phyloP scores from a whole-genome alignment of 805 yeast genomes.

The Suhomyces xylopsoci region DNA sequence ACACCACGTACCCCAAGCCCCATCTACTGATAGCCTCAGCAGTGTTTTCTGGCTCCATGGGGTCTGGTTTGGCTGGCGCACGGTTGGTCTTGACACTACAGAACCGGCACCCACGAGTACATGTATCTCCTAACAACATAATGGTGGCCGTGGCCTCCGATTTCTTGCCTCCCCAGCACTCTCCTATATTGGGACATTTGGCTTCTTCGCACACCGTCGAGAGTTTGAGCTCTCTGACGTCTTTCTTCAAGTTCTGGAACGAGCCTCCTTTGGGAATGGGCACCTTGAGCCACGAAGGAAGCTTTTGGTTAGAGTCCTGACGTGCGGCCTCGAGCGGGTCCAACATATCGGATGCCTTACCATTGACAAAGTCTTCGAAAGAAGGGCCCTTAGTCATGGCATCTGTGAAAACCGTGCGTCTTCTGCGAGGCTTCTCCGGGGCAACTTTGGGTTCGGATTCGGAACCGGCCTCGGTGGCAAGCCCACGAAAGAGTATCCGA shows the following conservation, averaged over 20 bases:
- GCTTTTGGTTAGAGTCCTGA: slow-evolving; percentile 62
- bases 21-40: slow-evolving; percentile 96
- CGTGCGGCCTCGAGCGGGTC: slow-evolving; percentile 82
- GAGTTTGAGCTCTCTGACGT: slow-evolving; percentile 80
- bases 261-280: slow-evolving; percentile 95
- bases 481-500: slow-evolving; percentile 1
- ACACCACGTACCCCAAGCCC: slow-evolving; percentile 97
- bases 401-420: slow-evolving; percentile 58
- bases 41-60: slow-evolving; percentile 95
- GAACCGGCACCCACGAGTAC: slow-evolving; percentile 98
- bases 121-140: slow-evolving; percentile 97
- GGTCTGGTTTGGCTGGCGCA: slow-evolving; percentile 84
- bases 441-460: neutral
- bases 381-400: slow-evolving; percentile 81
- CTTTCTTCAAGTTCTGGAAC: slow-evolving; percentile 76
- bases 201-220: slow-evolving; percentile 99
- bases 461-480: slow-evolving; percentile 9
- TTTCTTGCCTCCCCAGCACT: slow-evolving; percentile 98
- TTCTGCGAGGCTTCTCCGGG: slow-evolving; percentile 27
- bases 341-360: slow-evolving; percentile 65
- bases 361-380: slow-evolving; percentile 85
- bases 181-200: slow-evolving; percentile 98
- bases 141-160: slow-evolving; percentile 95
- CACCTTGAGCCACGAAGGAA: slow-evolving; percentile 92
- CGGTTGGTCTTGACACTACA: slow-evolving; percentile 95